A percentile compares a stretch with the other conserved stretches of the same genome.
Conservation (phyloP, 768 basidiomycete genomes). For the Rhodotorula kratochvilovae region DNA sequence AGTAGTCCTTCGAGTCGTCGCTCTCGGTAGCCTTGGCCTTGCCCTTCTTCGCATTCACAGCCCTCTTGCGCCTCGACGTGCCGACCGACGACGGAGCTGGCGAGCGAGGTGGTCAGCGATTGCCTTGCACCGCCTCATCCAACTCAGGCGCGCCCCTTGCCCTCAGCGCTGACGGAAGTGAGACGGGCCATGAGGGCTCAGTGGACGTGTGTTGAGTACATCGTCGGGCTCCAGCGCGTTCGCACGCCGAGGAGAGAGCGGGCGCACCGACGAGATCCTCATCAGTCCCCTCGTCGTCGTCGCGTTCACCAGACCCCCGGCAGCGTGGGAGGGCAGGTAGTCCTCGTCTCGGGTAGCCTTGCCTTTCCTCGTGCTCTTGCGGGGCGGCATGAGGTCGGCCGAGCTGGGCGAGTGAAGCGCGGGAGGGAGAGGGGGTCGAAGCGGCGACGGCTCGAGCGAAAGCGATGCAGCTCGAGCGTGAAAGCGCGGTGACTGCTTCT, state of each 20-base stretch:
- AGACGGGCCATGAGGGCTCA: no score
- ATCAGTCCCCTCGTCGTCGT: neutral
- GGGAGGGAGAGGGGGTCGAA: neutral
- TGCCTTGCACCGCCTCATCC: no score
- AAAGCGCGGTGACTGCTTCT: no score
- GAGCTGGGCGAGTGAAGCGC: neutral
- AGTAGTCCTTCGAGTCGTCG: neutral
- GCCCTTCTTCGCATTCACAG: neutral
- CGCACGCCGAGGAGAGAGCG: neutral
- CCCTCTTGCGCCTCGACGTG: neutral
- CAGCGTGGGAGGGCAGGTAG: neutral
- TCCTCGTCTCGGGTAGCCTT: neutral
- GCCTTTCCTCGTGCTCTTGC: neutral
- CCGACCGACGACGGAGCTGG: neutral
- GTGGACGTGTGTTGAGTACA: no score
- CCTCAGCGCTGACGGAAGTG: no score
- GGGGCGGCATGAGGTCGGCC: constrained; percentile 2
- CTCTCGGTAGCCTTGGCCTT: neutral
- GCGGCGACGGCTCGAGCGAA: neutral
- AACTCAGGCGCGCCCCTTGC: no score
- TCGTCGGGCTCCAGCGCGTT: no score
- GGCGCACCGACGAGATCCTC: neutral
- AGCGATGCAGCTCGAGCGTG: neutral
- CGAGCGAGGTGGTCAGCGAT: no score
- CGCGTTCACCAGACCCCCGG: neutral